Base-by-base conservation (phyloP, 208 protist species). In the Endotrypanum monterogeii region DNA sequence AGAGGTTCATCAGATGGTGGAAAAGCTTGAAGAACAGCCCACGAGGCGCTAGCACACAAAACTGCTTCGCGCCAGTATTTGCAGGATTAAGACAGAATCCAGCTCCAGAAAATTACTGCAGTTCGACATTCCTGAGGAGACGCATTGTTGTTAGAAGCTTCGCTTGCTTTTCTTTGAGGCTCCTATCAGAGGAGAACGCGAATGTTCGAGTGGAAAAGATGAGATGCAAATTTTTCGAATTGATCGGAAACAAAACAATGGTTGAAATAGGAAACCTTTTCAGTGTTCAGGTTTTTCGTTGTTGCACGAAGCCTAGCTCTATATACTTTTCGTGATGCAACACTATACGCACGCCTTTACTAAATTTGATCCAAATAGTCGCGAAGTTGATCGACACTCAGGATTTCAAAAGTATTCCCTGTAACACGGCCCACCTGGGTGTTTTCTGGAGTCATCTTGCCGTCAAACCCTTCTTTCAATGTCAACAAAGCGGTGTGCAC, bases 401-500 rank as follows among this genome's bases (percentile, higher is more conserved):
- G 72, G 51, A 97, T 71, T 50, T 95, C 89, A 81, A 97, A 97
- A 14, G 78, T 74, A 35, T 86, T 87, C 18, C 87, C 84, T n/a
- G 84, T 85, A n/a, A 99, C 96, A 55, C 99, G 83, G 48, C 96
- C 99, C n/a, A 99, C 88, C 78, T 99, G 98, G 67, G 99, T 99
- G 80, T 99, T 99, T 57, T 98, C 91, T 35, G 98, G 86, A 18
- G 92, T 99, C 89, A 99, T 98, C 71, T 99, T 91, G 9, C 96
- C 96, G 77, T 98, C 93, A 79, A 98, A 98, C 1, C 91, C 90
- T 67, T 99, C 98, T 79, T 99, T 99, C 9, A 99, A 83, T 6
- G 99, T 99, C 23, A 99, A 83, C 56, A 99, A 96, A 14, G 99
- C 99, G 3, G 98, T 99, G 84, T 99, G 97, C 39, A 99, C 97